Evolutionary conservation across 345 rosid species (phyloP), one percentile per base, ranked within the genome.

Genomic region (Eucalyptus leucophloia): DNA sequence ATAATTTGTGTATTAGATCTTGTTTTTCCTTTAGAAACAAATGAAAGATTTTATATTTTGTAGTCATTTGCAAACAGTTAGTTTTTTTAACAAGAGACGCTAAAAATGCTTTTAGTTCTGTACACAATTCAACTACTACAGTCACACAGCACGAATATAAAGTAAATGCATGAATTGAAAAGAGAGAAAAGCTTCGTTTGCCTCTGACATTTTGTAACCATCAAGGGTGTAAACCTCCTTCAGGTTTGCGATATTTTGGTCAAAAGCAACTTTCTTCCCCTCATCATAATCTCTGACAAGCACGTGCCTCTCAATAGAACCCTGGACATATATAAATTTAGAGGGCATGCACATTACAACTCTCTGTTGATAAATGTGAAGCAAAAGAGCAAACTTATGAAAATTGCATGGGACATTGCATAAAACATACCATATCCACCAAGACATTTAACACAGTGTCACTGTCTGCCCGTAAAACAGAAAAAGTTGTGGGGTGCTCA

Each of bases 201-300:
- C 86, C 47, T 32, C 96, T 92, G 93, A 98, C 99, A 98, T 97
- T 92, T 92, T 94, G 92, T 91, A 94, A 85, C 99, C 99, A 72
- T 97, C 99, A 90, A 93, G 91, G 86, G 99, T 98, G 92, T 89
- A 94, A 88, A 97, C 99, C 91, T 98, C 99, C 92, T 93, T 94
- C 91, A 98, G 90, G 93, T 97, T 96, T 49, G 92, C 81, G 87
- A 96, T 93, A 89, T 94, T 95, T 94, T 62, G 91, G 88, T 95
- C 98, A 95, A 98, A 98, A 89, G 99, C 99, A 91, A 97, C 97
- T 82, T 92, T 91, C 92, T 92, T 96, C 54, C 98, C 99, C 49
- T 45, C 92, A 40, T 96, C 96, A 92, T 98, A 98, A 93, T 98
- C 95, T 92, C 92, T 94, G 86, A 97, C 98, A 89, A 98, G 99